phyloP scores from a whole-genome alignment of 176 grass and related monocot species.

The Oryza meridionalis region DNA sequence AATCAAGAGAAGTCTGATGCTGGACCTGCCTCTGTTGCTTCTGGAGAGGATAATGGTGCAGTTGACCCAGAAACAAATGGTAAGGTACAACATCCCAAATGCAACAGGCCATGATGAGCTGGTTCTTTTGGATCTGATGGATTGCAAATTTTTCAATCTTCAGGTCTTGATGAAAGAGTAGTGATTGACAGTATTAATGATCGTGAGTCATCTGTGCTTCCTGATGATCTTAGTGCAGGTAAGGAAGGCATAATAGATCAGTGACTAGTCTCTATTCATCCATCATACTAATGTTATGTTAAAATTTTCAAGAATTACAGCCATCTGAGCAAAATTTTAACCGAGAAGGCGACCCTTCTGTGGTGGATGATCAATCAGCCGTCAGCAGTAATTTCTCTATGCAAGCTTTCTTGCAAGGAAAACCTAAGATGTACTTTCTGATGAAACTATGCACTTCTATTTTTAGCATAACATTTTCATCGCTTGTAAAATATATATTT shows the following conservation, averaged over 20 bases:
- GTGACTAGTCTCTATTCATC: conserved; percentile 22
- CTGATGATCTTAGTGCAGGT: conserved; percentile 50
- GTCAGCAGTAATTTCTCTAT: conserved; percentile 41
- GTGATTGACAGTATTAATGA: conserved; percentile 2
- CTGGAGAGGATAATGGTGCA: conserved; percentile 35
- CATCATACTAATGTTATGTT: conserved; percentile 55
- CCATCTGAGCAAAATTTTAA: conserved; percentile 44
- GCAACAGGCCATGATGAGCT: background rate
- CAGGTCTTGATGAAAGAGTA: conserved; percentile 32
- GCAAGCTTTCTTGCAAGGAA: conserved; percentile 77
- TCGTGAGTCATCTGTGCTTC: conserved; percentile 29
- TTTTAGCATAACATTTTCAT: conserved; percentile 16
- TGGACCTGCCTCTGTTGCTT: background rate
- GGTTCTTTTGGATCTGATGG: conserved; percentile 34
- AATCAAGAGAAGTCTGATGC: conserved; percentile 38
- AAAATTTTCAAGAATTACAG: conserved; percentile 65
- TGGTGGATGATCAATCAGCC: conserved; percentile 39
- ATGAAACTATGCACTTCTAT: conserved; percentile 22
- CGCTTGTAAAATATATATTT: background rate
- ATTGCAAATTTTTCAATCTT: conserved; percentile 31
- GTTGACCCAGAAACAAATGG: conserved; percentile 28
- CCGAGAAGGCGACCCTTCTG: conserved; percentile 32
- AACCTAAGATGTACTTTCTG: conserved; percentile 62
- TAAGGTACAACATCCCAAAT: conserved; percentile 33
- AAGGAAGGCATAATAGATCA: conserved; percentile 31